phyloP scores from a whole-genome alignment of 176 grass and related monocot species.

The Poa annua region DNA sequence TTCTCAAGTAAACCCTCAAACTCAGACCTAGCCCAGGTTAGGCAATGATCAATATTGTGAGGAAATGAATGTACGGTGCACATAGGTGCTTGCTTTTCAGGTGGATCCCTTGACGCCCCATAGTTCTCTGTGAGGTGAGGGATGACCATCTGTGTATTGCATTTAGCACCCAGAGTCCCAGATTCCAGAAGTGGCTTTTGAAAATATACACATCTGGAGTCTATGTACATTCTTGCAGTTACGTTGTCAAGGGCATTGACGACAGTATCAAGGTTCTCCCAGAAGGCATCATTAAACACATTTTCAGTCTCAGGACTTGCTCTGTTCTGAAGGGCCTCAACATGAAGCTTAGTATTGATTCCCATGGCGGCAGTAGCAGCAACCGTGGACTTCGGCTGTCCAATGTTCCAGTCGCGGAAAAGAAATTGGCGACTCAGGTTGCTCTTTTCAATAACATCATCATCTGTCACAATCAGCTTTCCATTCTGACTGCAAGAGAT shows the following conservation, averaged over 20 bases:
- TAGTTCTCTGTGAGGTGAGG: slow-evolving; percentile 94
- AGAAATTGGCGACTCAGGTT: slow-evolving; percentile 98
- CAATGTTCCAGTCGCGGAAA: slow-evolving; percentile 95
- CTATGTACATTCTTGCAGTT: slow-evolving; percentile 92
- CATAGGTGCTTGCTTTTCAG: slow-evolving; percentile 95
- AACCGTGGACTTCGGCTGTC: slow-evolving; percentile 87
- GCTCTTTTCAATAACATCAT: slow-evolving; percentile 96
- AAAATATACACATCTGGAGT: slow-evolving; percentile 88
- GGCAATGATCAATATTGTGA: slow-evolving; percentile 95
- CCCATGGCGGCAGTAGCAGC: slow-evolving; percentile 76
- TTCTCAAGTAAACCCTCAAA: slow-evolving; percentile 98
- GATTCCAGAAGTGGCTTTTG: slow-evolving; percentile 94
- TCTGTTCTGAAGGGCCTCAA: slow-evolving; percentile 84
- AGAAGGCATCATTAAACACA: slow-evolving; percentile 85
- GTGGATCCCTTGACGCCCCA: slow-evolving; percentile 94
- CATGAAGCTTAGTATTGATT: slow-evolving; percentile 79
- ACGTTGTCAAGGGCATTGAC: slow-evolving; percentile 90
- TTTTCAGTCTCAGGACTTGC: slow-evolving; percentile 95
- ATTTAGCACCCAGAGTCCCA: slow-evolving; percentile 89
- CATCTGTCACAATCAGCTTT: slow-evolving; percentile 85
- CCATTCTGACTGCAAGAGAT: slow-evolving; percentile 73
- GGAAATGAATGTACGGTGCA: slow-evolving; percentile 95
- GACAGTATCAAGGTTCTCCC: slow-evolving; percentile 84
- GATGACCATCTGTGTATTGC: slow-evolving; percentile 97
- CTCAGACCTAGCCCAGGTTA: slow-evolving; percentile 91